Evolutionary conservation across 1,139 yeast species (phyloP).

Genomic region (Scheffersomyces titani): DNA sequence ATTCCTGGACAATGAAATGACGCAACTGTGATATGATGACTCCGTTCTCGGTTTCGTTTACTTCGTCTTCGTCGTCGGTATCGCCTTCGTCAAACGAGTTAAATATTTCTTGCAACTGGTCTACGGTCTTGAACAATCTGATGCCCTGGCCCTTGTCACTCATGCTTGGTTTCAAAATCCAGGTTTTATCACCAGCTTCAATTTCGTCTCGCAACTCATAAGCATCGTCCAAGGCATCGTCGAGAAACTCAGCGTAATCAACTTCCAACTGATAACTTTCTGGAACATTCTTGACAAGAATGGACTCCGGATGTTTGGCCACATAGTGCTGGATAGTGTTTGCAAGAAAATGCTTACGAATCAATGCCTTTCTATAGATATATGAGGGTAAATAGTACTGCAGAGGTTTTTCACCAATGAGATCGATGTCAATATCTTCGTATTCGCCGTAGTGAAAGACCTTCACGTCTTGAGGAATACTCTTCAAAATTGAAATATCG

Average conservation of each 20-base stretch:
- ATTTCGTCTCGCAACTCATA: slow-evolving; percentile 84
- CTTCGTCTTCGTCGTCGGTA: slow-evolving; percentile 54
- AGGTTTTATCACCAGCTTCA: slow-evolving; percentile 61
- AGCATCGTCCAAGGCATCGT: slow-evolving; percentile 88
- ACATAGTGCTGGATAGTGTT: slow-evolving; percentile 73
- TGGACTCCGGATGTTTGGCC: slow-evolving; percentile 73
- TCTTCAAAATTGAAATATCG: slow-evolving; percentile 21
- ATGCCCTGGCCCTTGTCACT: slow-evolving; percentile 97
- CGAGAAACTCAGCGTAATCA: slow-evolving; percentile 95
- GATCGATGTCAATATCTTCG: slow-evolving; percentile 82
- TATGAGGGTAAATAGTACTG: slow-evolving; percentile 76
- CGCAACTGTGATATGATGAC: slow-evolving; percentile 84
- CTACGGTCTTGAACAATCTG: slow-evolving; percentile 72
- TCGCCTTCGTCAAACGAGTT: slow-evolving; percentile 78
- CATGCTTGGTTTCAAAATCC: slow-evolving; percentile 96
- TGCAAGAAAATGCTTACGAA: slow-evolving; percentile 84
- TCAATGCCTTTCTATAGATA: slow-evolving; percentile 81
- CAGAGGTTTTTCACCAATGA: slow-evolving; percentile 34
- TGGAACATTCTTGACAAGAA: slow-evolving; percentile 64
- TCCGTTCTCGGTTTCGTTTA: slow-evolving; percentile 46
- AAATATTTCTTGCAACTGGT: slow-evolving; percentile 79
- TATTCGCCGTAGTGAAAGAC: slow-evolving; percentile 85
- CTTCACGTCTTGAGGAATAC: slow-evolving; percentile 22
- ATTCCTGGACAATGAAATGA: slow-evolving; percentile 87
- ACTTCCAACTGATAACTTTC: slow-evolving; percentile 79